A percentile compares a stretch with the other conserved stretches of the same genome.
Conservation (phyloP, 2,329 filamentous ascomycete species). For the Microsporum canis region DNA sequence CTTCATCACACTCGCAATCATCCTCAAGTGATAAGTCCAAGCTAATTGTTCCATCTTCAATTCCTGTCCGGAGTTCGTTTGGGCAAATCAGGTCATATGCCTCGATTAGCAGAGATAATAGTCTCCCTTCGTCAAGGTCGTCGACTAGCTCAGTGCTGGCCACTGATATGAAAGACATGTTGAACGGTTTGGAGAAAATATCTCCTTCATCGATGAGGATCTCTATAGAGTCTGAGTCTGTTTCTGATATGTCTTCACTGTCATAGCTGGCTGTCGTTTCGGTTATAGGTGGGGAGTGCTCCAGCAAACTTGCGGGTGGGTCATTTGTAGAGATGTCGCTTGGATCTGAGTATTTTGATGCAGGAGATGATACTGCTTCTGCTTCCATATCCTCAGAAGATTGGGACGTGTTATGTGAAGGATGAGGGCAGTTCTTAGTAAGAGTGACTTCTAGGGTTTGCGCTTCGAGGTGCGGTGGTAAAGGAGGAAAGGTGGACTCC, state of each 20-base stretch:
- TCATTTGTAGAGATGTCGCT: not conserved
- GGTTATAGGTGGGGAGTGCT: not conserved
- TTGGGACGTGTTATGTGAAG: not conserved
- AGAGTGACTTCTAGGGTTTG: not conserved
- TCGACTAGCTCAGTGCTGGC: not conserved
- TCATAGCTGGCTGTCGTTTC: not conserved
- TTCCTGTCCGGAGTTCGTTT: not conserved
- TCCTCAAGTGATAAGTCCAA: not conserved
- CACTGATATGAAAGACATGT: not conserved
- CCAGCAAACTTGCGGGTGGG: not conserved
- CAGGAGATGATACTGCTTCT: not conserved
- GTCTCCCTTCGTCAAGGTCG: not conserved
- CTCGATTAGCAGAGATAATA: not conserved
- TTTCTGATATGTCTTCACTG: not conserved
- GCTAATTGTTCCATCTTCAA: not conserved
- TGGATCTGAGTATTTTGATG: not conserved
- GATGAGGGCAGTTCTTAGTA: not conserved
- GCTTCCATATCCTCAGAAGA: not conserved
- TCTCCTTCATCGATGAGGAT: not conserved
- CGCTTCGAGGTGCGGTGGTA: not conserved
- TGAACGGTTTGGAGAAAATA: not conserved
- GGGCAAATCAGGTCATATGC: not conserved
- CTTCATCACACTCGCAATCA: not conserved
- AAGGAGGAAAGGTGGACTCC: not conserved
- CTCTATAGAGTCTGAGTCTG: not conserved